Percentiles rank a stretch among this genome's conserved stretches.
These are phyloP conservation scores for Sugiyamaella valdiviana DNA, from an alignment of 805 yeast species.

Conservation along the genomic window DNA sequence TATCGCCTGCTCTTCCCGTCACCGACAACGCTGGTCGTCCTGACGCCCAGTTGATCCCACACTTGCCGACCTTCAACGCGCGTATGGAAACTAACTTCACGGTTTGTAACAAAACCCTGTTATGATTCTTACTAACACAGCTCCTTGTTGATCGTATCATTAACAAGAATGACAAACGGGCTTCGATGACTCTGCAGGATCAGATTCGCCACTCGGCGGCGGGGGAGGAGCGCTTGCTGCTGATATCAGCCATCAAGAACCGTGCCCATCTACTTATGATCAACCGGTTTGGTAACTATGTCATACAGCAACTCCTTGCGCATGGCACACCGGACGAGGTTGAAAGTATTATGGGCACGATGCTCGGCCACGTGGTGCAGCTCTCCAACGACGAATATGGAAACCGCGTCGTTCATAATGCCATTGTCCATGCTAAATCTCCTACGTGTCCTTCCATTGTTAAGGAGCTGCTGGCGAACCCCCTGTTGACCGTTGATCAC, in stretches of 20 bases:
- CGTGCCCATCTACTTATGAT: slow-evolving; percentile 31
- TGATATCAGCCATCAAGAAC: slow-evolving; percentile 28
- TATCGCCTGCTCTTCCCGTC: too few species aligned
- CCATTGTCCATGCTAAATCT: slow-evolving; percentile 32
- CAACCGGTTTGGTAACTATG: slow-evolving; percentile 39
- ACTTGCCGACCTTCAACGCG: too few species aligned
- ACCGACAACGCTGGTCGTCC: too few species aligned
- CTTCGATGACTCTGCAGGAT: slow-evolving; percentile 38
- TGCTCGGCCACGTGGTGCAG: slow-evolving; percentile 29
- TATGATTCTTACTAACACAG: too few species aligned
- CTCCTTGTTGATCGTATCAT: slow-evolving; percentile 30
- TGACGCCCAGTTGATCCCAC: too few species aligned
- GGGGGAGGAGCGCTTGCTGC: slow-evolving; percentile 27
- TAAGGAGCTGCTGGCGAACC: slow-evolving; percentile 32
- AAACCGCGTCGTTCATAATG: slow-evolving; percentile 39
- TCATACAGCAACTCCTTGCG: slow-evolving; percentile 37
- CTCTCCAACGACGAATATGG: slow-evolving; percentile 36
- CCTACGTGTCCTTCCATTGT: slow-evolving; percentile 27
- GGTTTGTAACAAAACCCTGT: too few species aligned
- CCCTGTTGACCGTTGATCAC: slow-evolving; percentile 32
- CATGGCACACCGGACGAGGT: slow-evolving; percentile 30
- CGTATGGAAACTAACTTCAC: too few species aligned
- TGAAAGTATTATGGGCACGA: slow-evolving; percentile 20
- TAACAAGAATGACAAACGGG: slow-evolving; percentile 35
- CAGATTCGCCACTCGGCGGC: slow-evolving; percentile 31